Evolutionary conservation across 1,139 yeast genomes (phyloP), one percentile per base, ranked within the genome.

Genomic region (Scheffersomyces stambukii): DNA sequence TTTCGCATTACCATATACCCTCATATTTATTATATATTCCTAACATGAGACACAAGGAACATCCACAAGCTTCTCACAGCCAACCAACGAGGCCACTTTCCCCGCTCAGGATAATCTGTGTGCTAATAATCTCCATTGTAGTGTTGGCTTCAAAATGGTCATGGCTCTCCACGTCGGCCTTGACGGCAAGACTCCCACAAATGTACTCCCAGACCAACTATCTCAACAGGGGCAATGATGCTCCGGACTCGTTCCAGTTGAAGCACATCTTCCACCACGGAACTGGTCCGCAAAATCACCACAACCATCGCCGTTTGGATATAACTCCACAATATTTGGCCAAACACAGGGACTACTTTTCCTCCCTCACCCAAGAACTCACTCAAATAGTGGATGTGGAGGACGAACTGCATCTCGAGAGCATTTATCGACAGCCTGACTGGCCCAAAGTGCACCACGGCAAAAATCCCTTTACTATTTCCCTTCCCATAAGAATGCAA

Each of bases 261-360:
- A 63, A 56, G 34, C 80, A 75, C 45, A 66, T 75, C 5, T 70
- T 57, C 40, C 81, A 75, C 43, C 77, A 70, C 41, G 75, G 75
- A 12, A 54, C 75, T 0, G 73, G 72, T 3, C 36, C 52, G 5
- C 35, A 47, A 14, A 36, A 55, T 28, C 50, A 60, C 32, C 50
- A 47, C 15, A 38, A 52, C 1, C 77, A 70, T 41, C 52, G 63
- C 19, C 46, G 77, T 28, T 48, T 75, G 19, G 80, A 75, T 38
- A 52, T 75, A 8, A 71, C 77, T 0, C 55, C 57, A 0, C 50
- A 48, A 26, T 65, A 57, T 40, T 37, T 67, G 18, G 35, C 36
- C 6, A 35, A 41, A 17, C 48, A 54, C 34, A 14, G 30, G 28
- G 16, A 37, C 35, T 25, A 23, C 30, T 41, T 40, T 16, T 21